Percentiles rank a stretch among this genome's conserved stretches.
Evolutionary conservation across 176 grass and related monocot genomes (phyloP).

Genomic region (Rhynchospora tenuis): DNA sequence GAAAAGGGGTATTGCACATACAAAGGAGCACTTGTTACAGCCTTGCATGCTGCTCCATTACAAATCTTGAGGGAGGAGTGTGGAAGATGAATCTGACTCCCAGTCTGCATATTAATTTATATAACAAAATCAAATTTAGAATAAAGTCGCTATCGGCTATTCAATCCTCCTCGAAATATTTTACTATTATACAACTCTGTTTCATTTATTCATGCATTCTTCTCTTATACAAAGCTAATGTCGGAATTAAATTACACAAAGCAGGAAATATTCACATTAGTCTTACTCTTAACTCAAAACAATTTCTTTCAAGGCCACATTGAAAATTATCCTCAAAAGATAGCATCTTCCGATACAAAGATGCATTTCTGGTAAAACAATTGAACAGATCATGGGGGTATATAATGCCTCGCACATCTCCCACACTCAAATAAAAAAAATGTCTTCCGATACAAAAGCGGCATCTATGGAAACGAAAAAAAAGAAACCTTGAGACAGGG

Average conservation of each 20-base stretch:
- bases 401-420: neutral
- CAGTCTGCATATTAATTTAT: slow-evolving; percentile 8
- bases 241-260: neutral
- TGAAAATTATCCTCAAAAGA: neutral
- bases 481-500: neutral
- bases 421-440: neutral
- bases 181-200: neutral
- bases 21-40: neutral
- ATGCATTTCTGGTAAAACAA: neutral
- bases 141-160: neutral
- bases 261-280: neutral
- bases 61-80: neutral
- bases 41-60: neutral
- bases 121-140: neutral
- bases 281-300: too few species aligned
- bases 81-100: neutral
- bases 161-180: neutral
- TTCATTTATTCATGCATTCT: neutral
- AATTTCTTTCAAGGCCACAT: neutral
- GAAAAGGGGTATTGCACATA: neutral
- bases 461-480: neutral
- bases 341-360: neutral
- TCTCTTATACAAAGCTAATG: neutral
- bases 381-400: neutral
- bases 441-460: neutral